A percentile compares a stretch with the other conserved stretches of the same genome.
Conservation (phyloP, 1,139 yeast species). For the Meyerozyma smithsonii region DNA sequence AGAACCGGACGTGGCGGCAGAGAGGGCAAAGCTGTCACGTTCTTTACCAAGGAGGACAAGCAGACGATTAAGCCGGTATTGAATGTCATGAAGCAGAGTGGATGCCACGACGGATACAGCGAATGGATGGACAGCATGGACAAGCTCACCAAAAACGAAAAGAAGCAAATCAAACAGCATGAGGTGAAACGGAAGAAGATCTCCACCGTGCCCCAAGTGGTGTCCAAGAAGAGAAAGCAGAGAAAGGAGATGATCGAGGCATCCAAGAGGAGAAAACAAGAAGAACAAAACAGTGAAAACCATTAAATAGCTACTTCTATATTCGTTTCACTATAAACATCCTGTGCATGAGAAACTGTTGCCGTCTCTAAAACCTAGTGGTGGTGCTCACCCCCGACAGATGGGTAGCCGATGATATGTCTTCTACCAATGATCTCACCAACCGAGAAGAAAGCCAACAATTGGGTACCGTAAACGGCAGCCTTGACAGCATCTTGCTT, state of each 20-base stretch:
- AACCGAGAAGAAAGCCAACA: slow-evolving; percentile 85
- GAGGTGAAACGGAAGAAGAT: slow-evolving; percentile 68
- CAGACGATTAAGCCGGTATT: slow-evolving; percentile 74
- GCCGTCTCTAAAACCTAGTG: slow-evolving; percentile 3
- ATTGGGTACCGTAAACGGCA: slow-evolving; percentile 75
- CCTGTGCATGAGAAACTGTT: background rate
- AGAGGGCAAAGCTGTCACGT: slow-evolving; percentile 80
- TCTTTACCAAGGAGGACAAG: slow-evolving; percentile 87
- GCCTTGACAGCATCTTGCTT: slow-evolving; percentile 62
- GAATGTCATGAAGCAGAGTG: slow-evolving; percentile 94
- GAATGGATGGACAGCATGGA: slow-evolving; percentile 79
- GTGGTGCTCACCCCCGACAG: slow-evolving; percentile 33
- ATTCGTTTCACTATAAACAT: slow-evolving; percentile 6
- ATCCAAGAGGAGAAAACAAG: slow-evolving; percentile 58
- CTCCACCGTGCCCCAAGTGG: slow-evolving; percentile 78
- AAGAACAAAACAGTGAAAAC: slow-evolving; percentile 3
- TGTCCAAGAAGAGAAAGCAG: slow-evolving; percentile 60
- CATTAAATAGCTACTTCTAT: slow-evolving; percentile 5
- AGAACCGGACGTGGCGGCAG: slow-evolving; percentile 97
- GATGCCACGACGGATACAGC: slow-evolving; percentile 60
- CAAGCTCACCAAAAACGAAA: slow-evolving; percentile 65
- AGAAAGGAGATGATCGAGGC: slow-evolving; percentile 73
- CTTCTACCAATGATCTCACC: slow-evolving; percentile 99
- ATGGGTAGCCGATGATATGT: slow-evolving; percentile 79
- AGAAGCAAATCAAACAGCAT: slow-evolving; percentile 56